Percentiles rank a stretch among this genome's conserved stretches.
Evolutionary conservation across 345 rosid species (phyloP).

Genomic region (Eucalyptus erythrocorys): DNA sequence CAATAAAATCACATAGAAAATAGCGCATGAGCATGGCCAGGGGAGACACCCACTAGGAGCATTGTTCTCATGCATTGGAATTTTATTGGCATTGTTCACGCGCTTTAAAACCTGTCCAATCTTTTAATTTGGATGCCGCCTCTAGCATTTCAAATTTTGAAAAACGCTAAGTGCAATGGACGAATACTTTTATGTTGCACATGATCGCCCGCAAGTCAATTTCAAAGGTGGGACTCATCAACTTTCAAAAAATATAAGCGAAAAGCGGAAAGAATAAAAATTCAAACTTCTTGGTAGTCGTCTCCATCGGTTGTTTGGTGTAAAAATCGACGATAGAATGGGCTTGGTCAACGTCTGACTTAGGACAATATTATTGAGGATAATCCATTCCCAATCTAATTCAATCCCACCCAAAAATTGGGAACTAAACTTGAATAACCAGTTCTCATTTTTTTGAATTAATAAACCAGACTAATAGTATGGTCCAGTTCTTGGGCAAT

Average conservation of each 20-base stretch:
- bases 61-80: background rate
- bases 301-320: background rate
- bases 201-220: background rate
- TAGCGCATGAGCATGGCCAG: background rate
- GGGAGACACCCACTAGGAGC: background rate
- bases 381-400: too few relatives aligned
- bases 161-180: background rate
- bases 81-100: background rate
- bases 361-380: too few relatives aligned
- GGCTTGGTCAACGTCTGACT: background rate
- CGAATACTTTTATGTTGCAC: background rate
- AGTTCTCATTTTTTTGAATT: background rate
- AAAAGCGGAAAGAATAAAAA: background rate
- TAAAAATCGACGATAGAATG: background rate
- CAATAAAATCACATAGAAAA: background rate
- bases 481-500: background rate
- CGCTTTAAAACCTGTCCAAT: background rate
- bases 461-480: background rate
- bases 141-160: background rate
- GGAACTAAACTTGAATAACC: rapidly evolving
- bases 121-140: background rate
- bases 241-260: background rate
- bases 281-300: background rate
- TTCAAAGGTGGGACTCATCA: background rate
- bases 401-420: rapidly evolving